Base-by-base conservation (phyloP, 2,329 filamentous ascomycete species). In the Aureobasidium sp. region DNA sequence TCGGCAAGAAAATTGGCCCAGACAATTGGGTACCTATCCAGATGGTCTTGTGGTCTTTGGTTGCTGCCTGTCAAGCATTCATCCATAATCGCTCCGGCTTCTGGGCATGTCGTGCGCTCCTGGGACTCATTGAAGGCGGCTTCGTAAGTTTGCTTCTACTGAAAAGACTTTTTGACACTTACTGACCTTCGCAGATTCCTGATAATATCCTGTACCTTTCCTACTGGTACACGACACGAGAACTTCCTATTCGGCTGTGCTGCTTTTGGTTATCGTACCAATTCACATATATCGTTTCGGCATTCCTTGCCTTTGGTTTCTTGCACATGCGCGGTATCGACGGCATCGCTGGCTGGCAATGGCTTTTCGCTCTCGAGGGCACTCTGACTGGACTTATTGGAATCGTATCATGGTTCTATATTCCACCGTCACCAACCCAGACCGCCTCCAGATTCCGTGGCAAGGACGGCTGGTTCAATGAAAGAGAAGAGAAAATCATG, bases 171-270 rank as follows among this genome's bases (percentile, higher is more conserved):
- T 8, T 32, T 27, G 8, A 34, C 27, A 8, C 7, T 2, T 5
- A 34, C 47, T 50, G 47, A 50, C 27, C 7, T 34, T 34, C 9
- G 7, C 10, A 58, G 55, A 86, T 87, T 55, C 83, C 84, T 0
- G 84, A 85, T 63, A 83, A 84, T 26, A 81, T 88, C 15, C 75
- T 88, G 0, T 91, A 87, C 72, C 77, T 90, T 5, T 86, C 84
- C 3, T 91, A 91, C 72, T 92, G 87, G 73, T 92, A 91, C 75
- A 91, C 84, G 50, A 84, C 84, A 0, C 80, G 80, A 58, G 89
- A 91, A 70, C 77, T 92, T 0, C 87, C 88, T 0, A 80, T 82
- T 12, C 82, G 89, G 1, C 75, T 91, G 20, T 83, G 84, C 66
- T 84, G 80, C 68, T 91, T 91, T 75, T 91, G 88, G 88, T 84